Conservation (phyloP, 2,329 filamentous ascomycete species). For the Lojkania enalia region DNA sequence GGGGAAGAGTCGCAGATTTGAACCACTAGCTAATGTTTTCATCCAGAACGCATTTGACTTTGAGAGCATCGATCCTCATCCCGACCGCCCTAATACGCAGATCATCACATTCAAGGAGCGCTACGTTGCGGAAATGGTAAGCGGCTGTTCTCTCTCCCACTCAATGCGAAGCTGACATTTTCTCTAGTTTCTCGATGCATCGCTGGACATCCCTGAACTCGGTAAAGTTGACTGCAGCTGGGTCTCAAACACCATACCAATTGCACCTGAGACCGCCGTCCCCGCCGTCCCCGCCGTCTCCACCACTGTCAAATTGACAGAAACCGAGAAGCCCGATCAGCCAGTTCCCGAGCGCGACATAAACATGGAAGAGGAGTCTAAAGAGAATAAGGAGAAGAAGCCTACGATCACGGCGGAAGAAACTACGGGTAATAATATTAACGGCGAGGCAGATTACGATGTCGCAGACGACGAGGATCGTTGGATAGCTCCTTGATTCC, state of each 20-base stretch:
- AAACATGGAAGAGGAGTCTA: slow-evolving; percentile 19
- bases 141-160: slow-evolving; percentile 8
- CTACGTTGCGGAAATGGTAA: slow-evolving; percentile 65
- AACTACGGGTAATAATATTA: slow-evolving; percentile 16
- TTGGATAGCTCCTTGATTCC: slow-evolving; percentile 24
- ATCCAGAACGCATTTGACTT: slow-evolving; percentile 43
- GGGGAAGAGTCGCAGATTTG: not conserved
- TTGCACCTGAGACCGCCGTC: too few relatives aligned
- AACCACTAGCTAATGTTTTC: slow-evolving; percentile 11
- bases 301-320: too few relatives aligned
- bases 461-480: slow-evolving; percentile 41
- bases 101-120: slow-evolving; percentile 51
- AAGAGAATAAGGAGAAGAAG: slow-evolving; percentile 9
- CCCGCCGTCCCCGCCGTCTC: too few relatives aligned
- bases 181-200: slow-evolving; percentile 55
- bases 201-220: slow-evolving; percentile 63
- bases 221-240: slow-evolving; percentile 69
- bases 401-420: not conserved
- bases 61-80: slow-evolving; percentile 44
- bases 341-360: too few relatives aligned
- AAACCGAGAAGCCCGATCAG: too few relatives aligned
- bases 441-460: slow-evolving; percentile 36
- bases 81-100: slow-evolving; percentile 41
- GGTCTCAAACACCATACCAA: slow-evolving; percentile 49
- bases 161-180: not conserved